phyloP scores from a whole-genome alignment of 495 filamentous ascomycete genomes.

The Lepraria neglecta region DNA sequence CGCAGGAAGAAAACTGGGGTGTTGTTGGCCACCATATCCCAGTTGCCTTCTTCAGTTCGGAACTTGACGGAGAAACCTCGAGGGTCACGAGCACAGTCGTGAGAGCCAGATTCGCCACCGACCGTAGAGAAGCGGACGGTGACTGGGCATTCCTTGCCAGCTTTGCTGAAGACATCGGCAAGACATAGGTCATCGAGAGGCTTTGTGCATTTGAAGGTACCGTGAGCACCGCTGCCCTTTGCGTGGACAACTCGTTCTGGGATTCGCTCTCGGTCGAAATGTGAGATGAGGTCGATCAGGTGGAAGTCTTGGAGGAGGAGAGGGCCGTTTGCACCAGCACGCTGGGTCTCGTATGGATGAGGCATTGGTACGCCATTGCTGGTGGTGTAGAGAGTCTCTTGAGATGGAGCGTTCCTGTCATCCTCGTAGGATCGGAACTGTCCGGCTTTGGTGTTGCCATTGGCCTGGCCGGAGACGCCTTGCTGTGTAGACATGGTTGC shows the following conservation, averaged over 20 bases:
- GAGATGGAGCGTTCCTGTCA: slow-evolving; percentile 40
- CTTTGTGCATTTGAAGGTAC: slow-evolving; percentile 65
- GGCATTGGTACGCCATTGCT: slow-evolving; percentile 48
- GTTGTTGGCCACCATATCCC: slow-evolving; percentile 68
- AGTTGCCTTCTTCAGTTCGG: slow-evolving; percentile 77
- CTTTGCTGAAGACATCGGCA: slow-evolving; percentile 53
- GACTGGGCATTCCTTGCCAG: slow-evolving; percentile 62
- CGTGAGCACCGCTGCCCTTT: slow-evolving; percentile 73
- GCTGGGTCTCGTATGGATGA: slow-evolving; percentile 45
- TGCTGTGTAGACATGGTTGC: slow-evolving; percentile 11
- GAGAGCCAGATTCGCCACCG: slow-evolving; percentile 60
- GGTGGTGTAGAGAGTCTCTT: slow-evolving; percentile 44
- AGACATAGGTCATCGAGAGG: slow-evolving; percentile 53
- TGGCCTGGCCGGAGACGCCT: slow-evolving; percentile 9
- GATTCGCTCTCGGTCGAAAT: slow-evolving; percentile 63
- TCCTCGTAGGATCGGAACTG: slow-evolving; percentile 36
- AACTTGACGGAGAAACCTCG: slow-evolving; percentile 71
- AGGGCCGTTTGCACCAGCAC: slow-evolving; percentile 53
- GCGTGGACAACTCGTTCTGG: slow-evolving; percentile 74
- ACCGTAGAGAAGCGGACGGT: slow-evolving; percentile 67
- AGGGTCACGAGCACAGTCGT: slow-evolving; percentile 64
- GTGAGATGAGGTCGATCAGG: slow-evolving; percentile 59
- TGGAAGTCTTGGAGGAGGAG: slow-evolving; percentile 57
- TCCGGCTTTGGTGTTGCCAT: slow-evolving; percentile 9
- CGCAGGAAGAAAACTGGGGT: slow-evolving; percentile 75